Percentiles rank a stretch among this genome's conserved stretches.
These are phyloP conservation scores for Leishmania turanica DNA, from an alignment of 208 protist species.

Conservation along the genomic window DNA sequence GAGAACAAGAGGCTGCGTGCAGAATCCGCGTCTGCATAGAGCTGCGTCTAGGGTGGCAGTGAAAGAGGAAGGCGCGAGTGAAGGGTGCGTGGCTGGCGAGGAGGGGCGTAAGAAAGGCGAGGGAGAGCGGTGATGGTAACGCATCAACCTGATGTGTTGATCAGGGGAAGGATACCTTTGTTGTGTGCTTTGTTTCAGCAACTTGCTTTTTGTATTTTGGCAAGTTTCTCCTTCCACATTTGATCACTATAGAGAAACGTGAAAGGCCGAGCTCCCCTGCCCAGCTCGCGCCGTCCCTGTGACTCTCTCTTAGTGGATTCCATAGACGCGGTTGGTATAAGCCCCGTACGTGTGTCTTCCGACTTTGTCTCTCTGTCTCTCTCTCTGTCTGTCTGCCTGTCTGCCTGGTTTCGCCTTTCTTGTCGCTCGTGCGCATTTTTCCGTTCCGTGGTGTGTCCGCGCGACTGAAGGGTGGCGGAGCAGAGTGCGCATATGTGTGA, in stretches of 20 bases:
- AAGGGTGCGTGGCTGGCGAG: not conserved
- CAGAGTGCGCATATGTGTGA: not conserved
- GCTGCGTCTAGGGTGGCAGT: not conserved
- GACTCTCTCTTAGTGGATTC: not conserved
- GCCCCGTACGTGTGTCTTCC: not conserved
- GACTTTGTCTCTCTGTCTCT: not conserved
- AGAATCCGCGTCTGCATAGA: conserved; percentile 31
- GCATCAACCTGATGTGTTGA: not conserved
- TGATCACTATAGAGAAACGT: not conserved
- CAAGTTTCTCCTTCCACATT: not conserved
- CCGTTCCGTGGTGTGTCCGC: not conserved
- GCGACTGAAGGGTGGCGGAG: not conserved
- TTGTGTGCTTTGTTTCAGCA: not conserved
- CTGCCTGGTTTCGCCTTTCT: not conserved
- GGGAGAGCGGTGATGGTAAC: not conserved
- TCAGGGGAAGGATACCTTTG: not conserved
- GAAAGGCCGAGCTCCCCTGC: not conserved
- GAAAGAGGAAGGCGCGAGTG: not conserved
- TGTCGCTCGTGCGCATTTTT: not conserved
- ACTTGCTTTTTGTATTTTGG: not conserved
- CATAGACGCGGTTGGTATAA: not conserved
- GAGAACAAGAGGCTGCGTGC: conserved; percentile 33
- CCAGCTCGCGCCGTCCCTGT: not conserved
- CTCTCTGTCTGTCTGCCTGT: not conserved
- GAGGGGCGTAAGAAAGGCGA: too few species aligned